Conservation (phyloP, 805 yeast species). For the Candida boleticola region DNA sequence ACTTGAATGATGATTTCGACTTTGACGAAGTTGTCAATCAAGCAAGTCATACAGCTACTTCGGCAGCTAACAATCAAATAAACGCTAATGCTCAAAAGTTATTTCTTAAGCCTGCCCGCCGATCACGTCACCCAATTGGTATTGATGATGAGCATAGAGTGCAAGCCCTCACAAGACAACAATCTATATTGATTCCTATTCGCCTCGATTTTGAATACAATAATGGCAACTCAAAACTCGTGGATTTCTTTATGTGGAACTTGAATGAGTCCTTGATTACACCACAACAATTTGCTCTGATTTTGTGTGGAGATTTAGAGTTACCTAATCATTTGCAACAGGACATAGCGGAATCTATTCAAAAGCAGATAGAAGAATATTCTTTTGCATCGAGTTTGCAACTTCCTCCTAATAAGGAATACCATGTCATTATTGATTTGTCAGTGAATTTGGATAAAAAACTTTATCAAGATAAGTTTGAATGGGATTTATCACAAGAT, state of each 20-base stretch:
- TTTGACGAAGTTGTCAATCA: slow-evolving; percentile 26
- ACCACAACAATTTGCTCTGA: slow-evolving; percentile 71
- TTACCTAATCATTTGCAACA: slow-evolving; percentile 63
- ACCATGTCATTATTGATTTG: slow-evolving; percentile 75
- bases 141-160: slow-evolving; percentile 5
- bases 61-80: slow-evolving; percentile 2
- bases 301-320: slow-evolving; percentile 81
- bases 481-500: slow-evolving; percentile 74
- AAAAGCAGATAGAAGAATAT: slow-evolving; percentile 78
- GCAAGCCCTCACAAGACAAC: slow-evolving; percentile 14
- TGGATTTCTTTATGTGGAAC: slow-evolving; percentile 76
- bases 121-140: slow-evolving; percentile 3
- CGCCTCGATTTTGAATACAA: slow-evolving; percentile 60
- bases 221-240: slow-evolving; percentile 44
- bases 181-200: slow-evolving; percentile 61
- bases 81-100: slow-evolving; percentile 10
- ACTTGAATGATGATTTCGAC: slow-evolving; percentile 49
- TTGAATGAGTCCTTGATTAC: slow-evolving; percentile 60
- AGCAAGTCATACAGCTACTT: slow-evolving; percentile 8
- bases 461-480: slow-evolving; percentile 87
- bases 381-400: slow-evolving; percentile 60
- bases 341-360: slow-evolving; percentile 67
- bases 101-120: slow-evolving; percentile 8
- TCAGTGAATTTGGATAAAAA: slow-evolving; percentile 81
- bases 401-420: slow-evolving; percentile 55